Evolutionary conservation across 164 flowering plant genomes (phyloP), one percentile per base, ranked within the genome.

Genomic region (Malania oleifera): DNA sequence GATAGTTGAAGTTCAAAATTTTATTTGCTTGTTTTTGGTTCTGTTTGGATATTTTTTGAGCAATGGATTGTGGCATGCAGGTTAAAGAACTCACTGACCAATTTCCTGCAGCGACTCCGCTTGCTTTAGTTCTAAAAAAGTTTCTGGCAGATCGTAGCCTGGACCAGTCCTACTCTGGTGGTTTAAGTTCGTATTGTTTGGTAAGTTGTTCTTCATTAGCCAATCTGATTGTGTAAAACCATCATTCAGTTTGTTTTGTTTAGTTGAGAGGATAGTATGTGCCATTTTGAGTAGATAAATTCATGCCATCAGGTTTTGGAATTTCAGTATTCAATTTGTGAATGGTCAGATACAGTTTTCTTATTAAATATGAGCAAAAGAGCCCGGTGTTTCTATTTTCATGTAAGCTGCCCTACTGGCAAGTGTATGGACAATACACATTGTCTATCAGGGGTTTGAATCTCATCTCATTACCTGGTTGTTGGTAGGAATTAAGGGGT

Each of bases 141-240:
- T 92, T 92, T 66, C 71, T 92, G 75, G 91, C 98, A 53, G 96
- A 86, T 73, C 95, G 97, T 58, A 89, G 93, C 74, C 73, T 92
- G 63, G 97, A 92, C 57, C 98, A 89, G 62, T 87, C 98, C 11
- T 92, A 92, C 65, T 92, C 97, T 54, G 98, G 98, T 67, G 98
- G 98, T 62, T 78, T 89, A 68, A 92, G 96, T 74, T 92, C 98
- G 45, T 87, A 89, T 70, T 89, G 97, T 71, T 74, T 92, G 90
- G 98, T 92, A 70, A 73, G 77, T 67, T 15, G 22, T 52, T 24
- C n/a, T 28, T 31, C 34, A 17, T 46, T 14, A 5, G 7, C 13
- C 2, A 5, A 5, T 52, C 27, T 26, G 22, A 27, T 12, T 12
- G 22, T 52, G 11, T 50, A 50, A 25, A 6, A 48, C 18, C 18